Base-by-base conservation (phyloP, 2,329 filamentous ascomycete genomes). In the Tolypocladium sp. region DNA sequence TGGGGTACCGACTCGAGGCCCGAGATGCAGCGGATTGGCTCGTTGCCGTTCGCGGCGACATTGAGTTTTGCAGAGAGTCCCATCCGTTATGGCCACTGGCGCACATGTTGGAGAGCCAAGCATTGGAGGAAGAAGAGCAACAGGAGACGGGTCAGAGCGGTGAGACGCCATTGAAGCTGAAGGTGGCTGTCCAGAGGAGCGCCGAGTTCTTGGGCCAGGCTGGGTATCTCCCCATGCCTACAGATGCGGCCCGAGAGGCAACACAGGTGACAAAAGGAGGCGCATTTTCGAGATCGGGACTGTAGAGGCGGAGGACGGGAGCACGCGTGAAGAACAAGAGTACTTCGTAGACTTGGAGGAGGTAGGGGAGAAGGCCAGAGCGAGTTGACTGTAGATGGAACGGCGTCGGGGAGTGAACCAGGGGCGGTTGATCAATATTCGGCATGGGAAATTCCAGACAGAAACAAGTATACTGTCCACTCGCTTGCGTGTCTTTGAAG, bases 31-130 rank as follows among this genome's bases (percentile, higher is more conserved):
- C 22, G 20, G 20, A 58, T 6, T 61, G 59, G 40, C 25, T 59
- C 1, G 38, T 27, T 6, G 35, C 46, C 1, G 51, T 58, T n/a
- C 58, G 60, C 4, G 15, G 49, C 10, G 60, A 61, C n/a, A 57
- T 61, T 20, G 42, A 58, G n/a, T 15, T 17, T 33, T n/a, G 27
- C 17, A 38, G n/a, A 22, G 60, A 61, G 40, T 27, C 58, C n/a
- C 60, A 61, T 55, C 58, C 60, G 2, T 37, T 61, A 20, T 57
- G 60, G 55, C 46, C 58, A 3, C 37, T 61, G 51, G 52, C 55
- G 8, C 55, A 61, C 17, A 56, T 58, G 42, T 20, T 61, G 25
- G 55, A 61, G 17, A 57, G 40, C 49, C 49, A 58, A 30, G 37
- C 30, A 30, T 27, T 55, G 57, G 49, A 58, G 30, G 51, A 58